These are phyloP conservation scores for Naumovozyma baii DNA, from an alignment of 805 yeast genomes.

Conservation along the genomic window DNA sequence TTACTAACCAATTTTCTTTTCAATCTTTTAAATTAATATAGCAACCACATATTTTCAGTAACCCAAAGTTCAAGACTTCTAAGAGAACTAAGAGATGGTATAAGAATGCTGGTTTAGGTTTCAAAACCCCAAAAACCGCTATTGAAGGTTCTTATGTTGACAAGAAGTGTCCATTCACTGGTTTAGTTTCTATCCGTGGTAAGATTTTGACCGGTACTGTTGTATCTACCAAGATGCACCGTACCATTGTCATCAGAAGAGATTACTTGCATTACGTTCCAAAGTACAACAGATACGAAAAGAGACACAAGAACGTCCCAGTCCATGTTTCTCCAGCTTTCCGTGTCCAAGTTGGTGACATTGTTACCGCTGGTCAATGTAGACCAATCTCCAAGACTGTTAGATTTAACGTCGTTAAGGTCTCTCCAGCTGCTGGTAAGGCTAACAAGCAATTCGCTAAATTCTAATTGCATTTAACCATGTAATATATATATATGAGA, in stretches of 20 bases:
- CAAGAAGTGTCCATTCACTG: constrained; percentile 99
- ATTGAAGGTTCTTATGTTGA: constrained; percentile 97
- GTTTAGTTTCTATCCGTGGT: constrained; percentile 97
- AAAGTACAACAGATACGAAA: constrained; percentile 99
- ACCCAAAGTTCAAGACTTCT: constrained; percentile 98
- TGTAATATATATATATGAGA: constrained; percentile 2
- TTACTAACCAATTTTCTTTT: too few relatives aligned
- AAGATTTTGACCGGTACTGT: constrained; percentile 98
- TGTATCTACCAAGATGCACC: constrained; percentile 99
- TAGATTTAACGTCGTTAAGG: constrained; percentile 98
- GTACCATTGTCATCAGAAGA: constrained; percentile 99
- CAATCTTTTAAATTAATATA: constrained; percentile 24
- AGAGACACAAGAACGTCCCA: constrained; percentile 99
- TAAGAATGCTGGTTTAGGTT: constrained; percentile 99
- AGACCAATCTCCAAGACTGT: constrained; percentile 99
- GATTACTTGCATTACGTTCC: constrained; percentile 99
- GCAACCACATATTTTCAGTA: constrained; percentile 99
- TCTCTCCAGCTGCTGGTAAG: constrained; percentile 79
- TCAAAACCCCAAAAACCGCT: constrained; percentile 99
- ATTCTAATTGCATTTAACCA: constrained; percentile 51
- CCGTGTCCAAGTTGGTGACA: constrained; percentile 99
- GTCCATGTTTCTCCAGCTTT: constrained; percentile 99
- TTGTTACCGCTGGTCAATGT: constrained; percentile 99
- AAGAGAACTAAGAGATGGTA: constrained; percentile 99
- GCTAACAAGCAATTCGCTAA: constrained; percentile 91